phyloP scores from a whole-genome alignment of 768 basidiomycete species.

The Lentinula edodes region DNA sequence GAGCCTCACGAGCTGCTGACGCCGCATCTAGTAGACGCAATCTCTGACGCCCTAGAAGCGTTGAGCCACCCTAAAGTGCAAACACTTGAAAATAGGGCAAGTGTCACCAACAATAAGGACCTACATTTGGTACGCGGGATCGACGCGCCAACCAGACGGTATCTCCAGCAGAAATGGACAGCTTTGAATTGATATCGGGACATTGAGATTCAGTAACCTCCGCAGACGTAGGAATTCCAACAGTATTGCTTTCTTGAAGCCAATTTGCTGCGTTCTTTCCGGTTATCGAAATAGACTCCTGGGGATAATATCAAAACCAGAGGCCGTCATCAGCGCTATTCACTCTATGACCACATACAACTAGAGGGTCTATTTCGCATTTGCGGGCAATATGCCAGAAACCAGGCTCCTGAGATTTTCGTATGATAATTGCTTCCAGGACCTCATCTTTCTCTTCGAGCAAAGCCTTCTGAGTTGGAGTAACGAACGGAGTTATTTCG shows the following conservation, averaged over 20 bases:
- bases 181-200: constrained; percentile 30
- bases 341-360: constrained; percentile 21
- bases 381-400: constrained; percentile 38
- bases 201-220: constrained; percentile 17
- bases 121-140: constrained; percentile 46
- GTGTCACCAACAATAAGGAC: constrained; percentile 11
- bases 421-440: constrained; percentile 44
- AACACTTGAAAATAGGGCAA: background rate
- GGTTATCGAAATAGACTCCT: constrained; percentile 51
- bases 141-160: constrained; percentile 55
- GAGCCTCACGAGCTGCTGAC: constrained; percentile 49
- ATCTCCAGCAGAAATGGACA: constrained; percentile 45
- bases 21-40: constrained; percentile 64
- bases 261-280: constrained; percentile 39
- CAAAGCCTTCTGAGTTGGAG: constrained; percentile 20
- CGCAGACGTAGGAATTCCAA: constrained; percentile 16
- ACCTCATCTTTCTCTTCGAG: constrained; percentile 26
- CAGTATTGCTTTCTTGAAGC: constrained; percentile 33
- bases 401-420: constrained; percentile 28
- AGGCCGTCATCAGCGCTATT: background rate
- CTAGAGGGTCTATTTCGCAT: constrained; percentile 21
- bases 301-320: constrained; percentile 3
- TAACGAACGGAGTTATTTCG: constrained; percentile 35
- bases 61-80: constrained; percentile 72
- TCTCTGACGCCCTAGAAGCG: constrained; percentile 68